Conservation (phyloP, 2,329 filamentous ascomycete species). For the Aspergillus sergii region DNA sequence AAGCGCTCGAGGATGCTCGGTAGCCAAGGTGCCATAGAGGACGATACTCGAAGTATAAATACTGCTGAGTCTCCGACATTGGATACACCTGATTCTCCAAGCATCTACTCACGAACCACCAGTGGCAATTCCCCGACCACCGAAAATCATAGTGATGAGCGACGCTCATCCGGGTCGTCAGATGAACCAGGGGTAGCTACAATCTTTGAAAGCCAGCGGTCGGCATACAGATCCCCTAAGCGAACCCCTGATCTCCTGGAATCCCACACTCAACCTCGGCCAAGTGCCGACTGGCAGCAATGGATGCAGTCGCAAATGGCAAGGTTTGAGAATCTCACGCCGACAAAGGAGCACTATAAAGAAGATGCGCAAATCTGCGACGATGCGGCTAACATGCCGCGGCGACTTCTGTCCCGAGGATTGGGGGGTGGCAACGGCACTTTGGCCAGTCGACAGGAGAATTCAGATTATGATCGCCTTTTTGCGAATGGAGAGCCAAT, state of each 20-base stretch:
- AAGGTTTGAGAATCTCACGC: constrained; percentile 30
- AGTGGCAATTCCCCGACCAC: constrained; percentile 34
- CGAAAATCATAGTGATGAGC: constrained; percentile 8
- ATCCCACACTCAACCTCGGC: constrained; percentile 15
- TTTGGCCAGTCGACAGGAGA: not conserved
- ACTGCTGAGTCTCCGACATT: constrained; percentile 3
- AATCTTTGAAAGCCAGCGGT: constrained; percentile 36
- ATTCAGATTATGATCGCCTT: not conserved
- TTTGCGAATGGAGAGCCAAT: not conserved
- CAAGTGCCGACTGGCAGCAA: constrained; percentile 40
- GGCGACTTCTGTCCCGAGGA: constrained; percentile 5
- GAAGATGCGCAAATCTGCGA: constrained; percentile 42
- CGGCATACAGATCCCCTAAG: constrained; percentile 35
- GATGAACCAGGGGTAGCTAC: constrained; percentile 41
- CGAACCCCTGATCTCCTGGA: constrained; percentile 12
- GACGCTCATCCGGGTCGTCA: constrained; percentile 10
- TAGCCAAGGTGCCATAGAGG: constrained; percentile 14
- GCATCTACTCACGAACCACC: constrained; percentile 47
- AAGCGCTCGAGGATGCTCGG: constrained; percentile 6
- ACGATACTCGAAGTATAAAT: constrained; percentile 26
- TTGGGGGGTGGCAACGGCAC: not conserved
- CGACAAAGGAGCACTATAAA: constrained; percentile 37
- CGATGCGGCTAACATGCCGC: constrained; percentile 23
- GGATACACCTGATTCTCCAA: constrained; percentile 36
- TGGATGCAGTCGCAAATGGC: constrained; percentile 43